Base-by-base conservation (phyloP, 2,329 filamentous ascomycete genomes). In the Trichoderma koningii region DNA sequence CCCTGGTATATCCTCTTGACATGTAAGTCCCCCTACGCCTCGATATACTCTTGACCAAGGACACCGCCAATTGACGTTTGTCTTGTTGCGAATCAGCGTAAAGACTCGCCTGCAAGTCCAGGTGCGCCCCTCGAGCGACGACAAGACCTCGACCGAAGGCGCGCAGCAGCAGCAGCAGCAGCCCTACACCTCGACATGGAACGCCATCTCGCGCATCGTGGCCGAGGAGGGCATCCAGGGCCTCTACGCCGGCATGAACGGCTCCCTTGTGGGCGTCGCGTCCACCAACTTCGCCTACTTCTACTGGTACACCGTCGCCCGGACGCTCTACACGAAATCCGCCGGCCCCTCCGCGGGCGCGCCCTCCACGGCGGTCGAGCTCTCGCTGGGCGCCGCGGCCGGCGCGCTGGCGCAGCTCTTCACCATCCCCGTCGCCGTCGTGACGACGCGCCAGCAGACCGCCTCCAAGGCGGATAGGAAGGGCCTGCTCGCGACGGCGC, bases 271-370 rank as follows among this genome's bases (percentile, higher is more conserved):
- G 59, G 95, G 95, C 62, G 95, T 99, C 42, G 94, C 93, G 1
- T 97, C 93, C 28, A 98, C 94, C 60, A 99, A 99, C 78, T 99
- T 99, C 76, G 95, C 95, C 72, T 99, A 99, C 80, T 99, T 99
- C 77, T 99, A 99, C 81, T 98, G 94, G 93, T 98, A 98, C 77
- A 94, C 92, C 5, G 80, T 95, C 30, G 92, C 97, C 38, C 88
- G 95, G 68, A 87, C 87, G 17, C 78, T 97, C 21, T 98, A 98
- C 76, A 78, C 91, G 70, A 85, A 85, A 69, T 80, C 85, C 47
- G 76, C 83, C 67, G 85, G 84, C 70, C 75, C 75, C 17, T 70
- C 75, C 3, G 71, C 75, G 6, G 73, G 73, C 3, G 74, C 89
- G 28, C 92, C 93, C 2, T 89, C 91, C 21, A 98, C 93, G 0